A percentile compares a stretch with the other conserved stretches of the same genome.
phyloP scores from a whole-genome alignment of 441 rosid species.

The Syzygium syzygioides region DNA sequence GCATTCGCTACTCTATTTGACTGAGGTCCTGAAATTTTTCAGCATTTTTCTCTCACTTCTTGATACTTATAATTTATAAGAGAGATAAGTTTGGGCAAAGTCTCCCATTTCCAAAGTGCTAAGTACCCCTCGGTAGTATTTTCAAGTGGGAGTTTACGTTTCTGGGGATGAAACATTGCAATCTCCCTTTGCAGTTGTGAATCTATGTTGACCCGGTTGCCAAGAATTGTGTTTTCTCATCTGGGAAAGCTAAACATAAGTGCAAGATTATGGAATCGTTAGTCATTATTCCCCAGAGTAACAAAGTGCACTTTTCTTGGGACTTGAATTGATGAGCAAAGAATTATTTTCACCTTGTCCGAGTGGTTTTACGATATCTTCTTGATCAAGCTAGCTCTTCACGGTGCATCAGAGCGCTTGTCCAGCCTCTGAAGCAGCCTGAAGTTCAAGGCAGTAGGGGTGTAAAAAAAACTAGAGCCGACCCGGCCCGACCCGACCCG shows the following conservation, averaged over 20 bases:
- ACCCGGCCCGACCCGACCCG: no score
- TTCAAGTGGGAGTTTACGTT: neutral
- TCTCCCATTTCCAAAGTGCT: neutral
- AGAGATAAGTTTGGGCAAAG: neutral
- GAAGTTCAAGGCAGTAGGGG: neutral
- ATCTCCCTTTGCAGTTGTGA: neutral
- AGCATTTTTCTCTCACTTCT: neutral
- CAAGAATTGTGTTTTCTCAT: neutral
- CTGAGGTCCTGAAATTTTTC: neutral
- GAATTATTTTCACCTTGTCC: neutral
- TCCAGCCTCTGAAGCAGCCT: neutral
- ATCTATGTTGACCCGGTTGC: neutral
- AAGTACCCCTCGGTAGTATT: neutral
- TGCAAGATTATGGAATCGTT: neutral
- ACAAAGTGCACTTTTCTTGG: neutral
- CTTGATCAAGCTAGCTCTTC: neutral
- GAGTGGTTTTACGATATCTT: neutral
- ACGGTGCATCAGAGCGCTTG: neutral
- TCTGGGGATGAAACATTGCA: neutral
- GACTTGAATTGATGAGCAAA: neutral
- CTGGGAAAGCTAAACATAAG: neutral
- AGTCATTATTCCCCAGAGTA: neutral
- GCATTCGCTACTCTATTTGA: slow-evolving; percentile 13
- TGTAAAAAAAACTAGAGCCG: no score
- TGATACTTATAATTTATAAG: neutral